These are phyloP conservation scores for Megacollybia marginata DNA, from an alignment of 768 basidiomycete species.

Conservation along the genomic window DNA sequence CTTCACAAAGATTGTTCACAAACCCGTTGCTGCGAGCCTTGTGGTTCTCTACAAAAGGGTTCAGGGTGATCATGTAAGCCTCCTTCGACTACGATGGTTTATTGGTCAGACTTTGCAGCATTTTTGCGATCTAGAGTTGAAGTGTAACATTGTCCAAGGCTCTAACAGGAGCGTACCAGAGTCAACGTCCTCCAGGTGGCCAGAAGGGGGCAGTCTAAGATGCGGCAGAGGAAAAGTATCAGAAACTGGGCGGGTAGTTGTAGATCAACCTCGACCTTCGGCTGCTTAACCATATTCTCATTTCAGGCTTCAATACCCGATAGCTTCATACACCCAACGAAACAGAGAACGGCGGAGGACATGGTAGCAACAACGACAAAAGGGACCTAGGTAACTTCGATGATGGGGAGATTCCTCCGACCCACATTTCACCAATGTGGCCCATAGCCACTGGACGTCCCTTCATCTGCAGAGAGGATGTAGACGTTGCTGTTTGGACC, in stretches of 20 bases:
- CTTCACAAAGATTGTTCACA: conserved; percentile 94
- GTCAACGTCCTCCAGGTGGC: conserved; percentile 93
- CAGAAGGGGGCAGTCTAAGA: too few species aligned
- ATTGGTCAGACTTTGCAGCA: conserved; percentile 98
- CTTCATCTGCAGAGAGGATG: conserved; percentile 21
- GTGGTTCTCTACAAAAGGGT: conserved; percentile 98
- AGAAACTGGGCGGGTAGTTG: too few species aligned
- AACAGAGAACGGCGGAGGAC: too few species aligned
- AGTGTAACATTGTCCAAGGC: not conserved
- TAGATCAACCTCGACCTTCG: too few species aligned
- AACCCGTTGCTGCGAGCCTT: conserved; percentile 97
- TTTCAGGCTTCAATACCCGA: too few species aligned
- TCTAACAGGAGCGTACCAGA: conserved; percentile 43
- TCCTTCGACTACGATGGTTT: conserved; percentile 98
- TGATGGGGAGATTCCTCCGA: conserved; percentile 27
- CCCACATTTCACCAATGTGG: conserved; percentile 38
- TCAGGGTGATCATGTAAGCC: conserved; percentile 96
- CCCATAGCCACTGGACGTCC: conserved; percentile 29
- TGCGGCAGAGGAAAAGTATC: too few species aligned
- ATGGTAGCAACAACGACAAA: too few species aligned
- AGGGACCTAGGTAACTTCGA: too few species aligned
- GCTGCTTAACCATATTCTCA: too few species aligned
- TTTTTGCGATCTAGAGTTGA: conserved; percentile 83
- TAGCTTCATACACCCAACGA: too few species aligned
- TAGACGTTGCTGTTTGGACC: conserved; percentile 39